Percentiles rank a stretch among this genome's conserved stretches.
Evolutionary conservation across 768 basidiomycete genomes (phyloP).

Genomic region (Termitomyces bulborhizus): DNA sequence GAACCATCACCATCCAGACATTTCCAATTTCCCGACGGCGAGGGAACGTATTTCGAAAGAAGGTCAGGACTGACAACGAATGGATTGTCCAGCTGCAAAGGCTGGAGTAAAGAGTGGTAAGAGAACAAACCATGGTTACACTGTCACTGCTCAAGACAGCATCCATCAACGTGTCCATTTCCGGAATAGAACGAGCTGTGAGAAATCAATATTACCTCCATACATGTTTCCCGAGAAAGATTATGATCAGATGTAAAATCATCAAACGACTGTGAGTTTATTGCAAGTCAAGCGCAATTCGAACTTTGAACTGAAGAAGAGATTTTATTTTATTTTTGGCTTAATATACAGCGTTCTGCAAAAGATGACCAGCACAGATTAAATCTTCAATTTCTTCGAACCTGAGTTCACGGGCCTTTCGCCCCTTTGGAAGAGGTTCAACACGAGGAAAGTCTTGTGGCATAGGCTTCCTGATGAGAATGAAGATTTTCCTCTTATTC

Average conservation of each 20-base stretch:
- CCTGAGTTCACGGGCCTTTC: not conserved
- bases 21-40: slow-evolving; percentile 54
- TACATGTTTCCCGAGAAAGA: too few species aligned
- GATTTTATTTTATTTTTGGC: not conserved
- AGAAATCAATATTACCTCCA: not conserved
- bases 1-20: slow-evolving; percentile 84
- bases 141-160: slow-evolving; percentile 16
- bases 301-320: not conserved
- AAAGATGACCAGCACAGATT: too few species aligned
- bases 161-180: slow-evolving; percentile 32
- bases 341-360: too few species aligned
- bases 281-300: too few species aligned
- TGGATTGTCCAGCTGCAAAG: slow-evolving; percentile 38
- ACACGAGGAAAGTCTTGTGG: not conserved
- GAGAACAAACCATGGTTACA: slow-evolving; percentile 48
- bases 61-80: slow-evolving; percentile 54
- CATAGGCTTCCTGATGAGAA: not conserved
- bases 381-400: slow-evolving; percentile 4
- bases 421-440: not conserved
- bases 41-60: slow-evolving; percentile 49
- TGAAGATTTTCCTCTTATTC: not conserved
- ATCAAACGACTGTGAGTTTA: too few species aligned
- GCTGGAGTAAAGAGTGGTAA: slow-evolving; percentile 30
- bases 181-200: not conserved
- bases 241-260: too few species aligned